phyloP scores from a whole-genome alignment of 805 yeast genomes.

The Candida stauntonica region DNA sequence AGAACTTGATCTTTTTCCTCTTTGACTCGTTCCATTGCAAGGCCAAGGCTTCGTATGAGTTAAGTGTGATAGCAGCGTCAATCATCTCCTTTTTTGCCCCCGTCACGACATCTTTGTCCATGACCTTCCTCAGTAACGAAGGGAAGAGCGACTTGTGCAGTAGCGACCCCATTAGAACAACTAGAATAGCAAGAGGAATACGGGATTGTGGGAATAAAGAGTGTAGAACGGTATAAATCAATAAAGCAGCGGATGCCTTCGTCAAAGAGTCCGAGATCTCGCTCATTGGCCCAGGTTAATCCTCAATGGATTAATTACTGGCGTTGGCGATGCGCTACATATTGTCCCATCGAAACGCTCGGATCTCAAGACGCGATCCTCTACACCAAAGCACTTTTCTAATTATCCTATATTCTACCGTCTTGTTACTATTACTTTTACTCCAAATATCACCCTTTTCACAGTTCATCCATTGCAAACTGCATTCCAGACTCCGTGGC shows the following conservation, averaged over 20 bases:
- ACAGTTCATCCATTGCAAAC: slow-evolving; percentile 32
- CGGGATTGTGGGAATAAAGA: slow-evolving; percentile 23
- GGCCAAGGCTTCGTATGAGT: slow-evolving; percentile 37
- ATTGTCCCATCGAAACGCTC: too few species aligned
- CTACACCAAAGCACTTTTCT: too few species aligned
- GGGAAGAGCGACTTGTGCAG: slow-evolving; percentile 23
- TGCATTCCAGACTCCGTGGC: too few species aligned
- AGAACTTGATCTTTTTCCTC: slow-evolving; percentile 37
- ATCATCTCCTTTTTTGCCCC: slow-evolving; percentile 27
- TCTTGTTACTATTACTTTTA: too few species aligned
- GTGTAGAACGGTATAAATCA: slow-evolving; percentile 6
- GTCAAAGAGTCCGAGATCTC: too few species aligned
- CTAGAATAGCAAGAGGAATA: slow-evolving; percentile 23
- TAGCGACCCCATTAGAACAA: slow-evolving; percentile 29
- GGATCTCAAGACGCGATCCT: too few species aligned
- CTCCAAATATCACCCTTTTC: not conserved
- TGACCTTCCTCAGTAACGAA: slow-evolving; percentile 21
- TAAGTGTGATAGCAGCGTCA: slow-evolving; percentile 43
- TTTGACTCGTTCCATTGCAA: slow-evolving; percentile 43
- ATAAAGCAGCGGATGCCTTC: not conserved
- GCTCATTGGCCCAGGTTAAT: too few species aligned
- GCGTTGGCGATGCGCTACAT: too few species aligned
- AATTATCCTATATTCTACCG: not conserved
- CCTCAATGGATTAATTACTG: too few species aligned
- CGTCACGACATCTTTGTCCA: slow-evolving; percentile 20